Conservation (phyloP, 192 early-diverging fungal genomes). For the Rhizoclosmatium globosum region DNA sequence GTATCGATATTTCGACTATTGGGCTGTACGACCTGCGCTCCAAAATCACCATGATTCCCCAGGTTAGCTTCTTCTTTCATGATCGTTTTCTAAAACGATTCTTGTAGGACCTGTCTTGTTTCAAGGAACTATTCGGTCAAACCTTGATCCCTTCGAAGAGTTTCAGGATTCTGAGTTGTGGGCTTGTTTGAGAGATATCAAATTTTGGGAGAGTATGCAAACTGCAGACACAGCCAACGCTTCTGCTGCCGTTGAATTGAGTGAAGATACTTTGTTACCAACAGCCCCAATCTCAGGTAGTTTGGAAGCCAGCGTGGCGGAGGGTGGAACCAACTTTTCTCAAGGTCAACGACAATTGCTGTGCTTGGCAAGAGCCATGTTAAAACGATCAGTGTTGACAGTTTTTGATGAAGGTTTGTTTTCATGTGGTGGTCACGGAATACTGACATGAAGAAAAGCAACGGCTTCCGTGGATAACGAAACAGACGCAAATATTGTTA, state of each 20-base stretch:
- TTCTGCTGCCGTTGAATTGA: constrained; percentile 70
- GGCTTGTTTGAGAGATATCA: background rate
- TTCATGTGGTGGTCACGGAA: background rate
- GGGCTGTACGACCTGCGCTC: constrained; percentile 64
- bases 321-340: constrained; percentile 86
- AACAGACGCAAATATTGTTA: constrained; percentile 77
- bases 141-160: constrained; percentile 78
- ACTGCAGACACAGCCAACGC: constrained; percentile 63
- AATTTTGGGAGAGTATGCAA: constrained; percentile 69
- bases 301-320: constrained; percentile 73
- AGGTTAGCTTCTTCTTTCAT: background rate
- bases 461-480: constrained; percentile 88
- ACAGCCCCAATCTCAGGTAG: constrained; percentile 7
- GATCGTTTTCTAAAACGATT: no score
- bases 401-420: constrained; percentile 50
- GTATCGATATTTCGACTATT: constrained; percentile 65
- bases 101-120: constrained; percentile 59
- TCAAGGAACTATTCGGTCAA: constrained; percentile 68
- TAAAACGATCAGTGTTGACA: constrained; percentile 39
- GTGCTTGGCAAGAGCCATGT: constrained; percentile 71
- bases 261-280: constrained; percentile 5
- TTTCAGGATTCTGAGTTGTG: constrained; percentile 44
- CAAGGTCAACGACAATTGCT: constrained; percentile 83
- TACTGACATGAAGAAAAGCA: constrained; percentile 44
- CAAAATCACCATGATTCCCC: constrained; percentile 55